A percentile compares a stretch with the other conserved stretches of the same genome.
These are phyloP conservation scores for Fusarium palustre DNA, from an alignment of 2,329 filamentous ascomycete species.

Conservation along the genomic window DNA sequence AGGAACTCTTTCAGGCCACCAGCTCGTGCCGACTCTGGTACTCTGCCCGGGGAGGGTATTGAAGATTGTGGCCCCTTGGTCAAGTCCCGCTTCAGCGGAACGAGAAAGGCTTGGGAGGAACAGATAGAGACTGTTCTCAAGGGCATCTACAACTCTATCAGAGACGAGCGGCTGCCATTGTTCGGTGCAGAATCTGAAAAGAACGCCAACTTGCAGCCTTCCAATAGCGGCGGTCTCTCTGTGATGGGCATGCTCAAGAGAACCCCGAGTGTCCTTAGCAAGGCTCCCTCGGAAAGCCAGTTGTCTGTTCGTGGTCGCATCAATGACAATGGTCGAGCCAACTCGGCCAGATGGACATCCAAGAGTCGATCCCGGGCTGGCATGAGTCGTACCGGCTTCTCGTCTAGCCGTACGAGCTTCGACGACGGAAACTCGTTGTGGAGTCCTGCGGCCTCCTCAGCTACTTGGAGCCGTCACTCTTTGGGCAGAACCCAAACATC, in stretches of 20 bases:
- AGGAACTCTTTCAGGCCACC: constrained; percentile 65
- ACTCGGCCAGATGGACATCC: constrained; percentile 79
- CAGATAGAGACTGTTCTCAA: constrained; percentile 93
- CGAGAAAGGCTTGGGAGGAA: constrained; percentile 83
- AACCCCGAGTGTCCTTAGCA: constrained; percentile 91
- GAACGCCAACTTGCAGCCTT: constrained; percentile 52
- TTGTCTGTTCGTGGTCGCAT: constrained; percentile 77
- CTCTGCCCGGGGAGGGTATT: constrained; percentile 53
- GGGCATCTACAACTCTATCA: constrained; percentile 90
- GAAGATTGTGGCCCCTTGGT: constrained; percentile 79
- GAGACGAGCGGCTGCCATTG: constrained; percentile 85
- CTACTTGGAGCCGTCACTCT: constrained; percentile 95
- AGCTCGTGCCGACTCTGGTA: constrained; percentile 57
- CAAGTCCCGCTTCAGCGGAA: constrained; percentile 78
- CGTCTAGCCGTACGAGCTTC: constrained; percentile 92
- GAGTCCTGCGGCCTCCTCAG: constrained; percentile 87
- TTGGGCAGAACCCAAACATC: constrained; percentile 90
- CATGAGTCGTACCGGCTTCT: constrained; percentile 82
- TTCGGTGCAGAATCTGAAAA: constrained; percentile 74
- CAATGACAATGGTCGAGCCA: constrained; percentile 65
- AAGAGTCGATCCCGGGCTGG: constrained; percentile 84
- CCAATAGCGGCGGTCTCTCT: constrained; percentile 74
- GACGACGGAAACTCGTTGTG: constrained; percentile 91
- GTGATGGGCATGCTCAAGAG: constrained; percentile 84
- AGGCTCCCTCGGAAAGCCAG: constrained; percentile 85